A percentile compares a stretch with the other conserved stretches of the same genome.
Conservation (phyloP, 2,329 filamentous ascomycete species). For the Pseudogymnoascus sp. region DNA sequence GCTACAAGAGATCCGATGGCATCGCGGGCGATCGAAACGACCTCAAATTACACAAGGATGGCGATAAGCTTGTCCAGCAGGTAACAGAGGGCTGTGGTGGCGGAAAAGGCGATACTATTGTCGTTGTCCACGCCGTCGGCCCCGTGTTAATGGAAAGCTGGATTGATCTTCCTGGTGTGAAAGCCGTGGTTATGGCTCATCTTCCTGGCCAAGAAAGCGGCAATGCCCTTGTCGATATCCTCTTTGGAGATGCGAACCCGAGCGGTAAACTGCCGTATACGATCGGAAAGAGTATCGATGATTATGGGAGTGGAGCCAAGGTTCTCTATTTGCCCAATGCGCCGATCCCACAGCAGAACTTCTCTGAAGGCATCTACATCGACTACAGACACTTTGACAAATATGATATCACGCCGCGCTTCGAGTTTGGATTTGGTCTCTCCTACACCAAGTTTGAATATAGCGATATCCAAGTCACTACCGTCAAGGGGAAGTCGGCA, state of each 20-base stretch:
- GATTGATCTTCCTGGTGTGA: conserved; percentile 70
- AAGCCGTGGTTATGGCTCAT: conserved; percentile 75
- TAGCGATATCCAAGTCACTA: conserved; percentile 37
- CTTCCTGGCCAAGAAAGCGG: conserved; percentile 83
- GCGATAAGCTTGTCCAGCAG: conserved; percentile 66
- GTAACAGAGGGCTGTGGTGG: conserved; percentile 62
- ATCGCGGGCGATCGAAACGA: conserved; percentile 75
- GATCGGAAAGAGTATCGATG: conserved; percentile 63
- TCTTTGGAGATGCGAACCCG: conserved; percentile 71
- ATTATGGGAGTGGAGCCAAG: conserved; percentile 68
- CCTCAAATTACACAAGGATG: conserved; percentile 64
- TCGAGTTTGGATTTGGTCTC: conserved; percentile 79
- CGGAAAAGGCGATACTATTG: conserved; percentile 63
- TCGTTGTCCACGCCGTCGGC: conserved; percentile 80
- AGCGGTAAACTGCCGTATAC: conserved; percentile 85
- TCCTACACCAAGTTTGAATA: conserved; percentile 59
- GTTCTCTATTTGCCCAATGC: conserved; percentile 64
- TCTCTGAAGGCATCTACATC: conserved; percentile 74
- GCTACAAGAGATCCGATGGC: conserved; percentile 55
- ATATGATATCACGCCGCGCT: conserved; percentile 64
- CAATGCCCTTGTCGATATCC: conserved; percentile 68
- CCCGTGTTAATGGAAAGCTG: conserved; percentile 74
- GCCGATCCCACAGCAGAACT: conserved; percentile 79
- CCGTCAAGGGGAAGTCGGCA: conserved; percentile 31
- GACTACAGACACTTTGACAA: conserved; percentile 90